Conservation (phyloP, 2,329 filamentous ascomycete species). For the Helotiales sp. region DNA sequence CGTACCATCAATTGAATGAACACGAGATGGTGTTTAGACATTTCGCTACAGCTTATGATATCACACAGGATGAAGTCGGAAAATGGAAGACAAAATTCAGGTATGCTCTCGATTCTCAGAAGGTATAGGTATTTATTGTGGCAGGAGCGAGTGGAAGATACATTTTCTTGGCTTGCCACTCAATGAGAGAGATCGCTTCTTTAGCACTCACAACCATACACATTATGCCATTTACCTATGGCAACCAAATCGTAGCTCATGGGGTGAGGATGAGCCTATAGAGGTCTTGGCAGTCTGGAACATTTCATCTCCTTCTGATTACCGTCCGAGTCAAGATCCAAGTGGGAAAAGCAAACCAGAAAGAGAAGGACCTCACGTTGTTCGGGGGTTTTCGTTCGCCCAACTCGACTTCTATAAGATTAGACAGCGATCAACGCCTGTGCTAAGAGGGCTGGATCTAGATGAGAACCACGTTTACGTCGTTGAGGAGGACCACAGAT, state of each 20-base stretch:
- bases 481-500: slow-evolving; percentile 55
- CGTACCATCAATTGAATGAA: slow-evolving; percentile 53
- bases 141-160: slow-evolving; percentile 55
- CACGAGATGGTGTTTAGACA: slow-evolving; percentile 54
- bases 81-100: slow-evolving; percentile 49
- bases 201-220: slow-evolving; percentile 56
- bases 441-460: slow-evolving; percentile 50
- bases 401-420: slow-evolving; percentile 54
- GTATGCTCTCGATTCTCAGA: slow-evolving; percentile 31
- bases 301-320: slow-evolving; percentile 49
- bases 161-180: slow-evolving; percentile 57
- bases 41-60: slow-evolving; percentile 59
- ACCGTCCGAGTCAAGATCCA: slow-evolving; percentile 52
- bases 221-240: slow-evolving; percentile 64
- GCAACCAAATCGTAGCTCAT: slow-evolving; percentile 57
- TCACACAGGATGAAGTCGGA: slow-evolving; percentile 32
- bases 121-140: not conserved
- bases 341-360: slow-evolving; percentile 39
- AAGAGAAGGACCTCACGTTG: slow-evolving; percentile 43
- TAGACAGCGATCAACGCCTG: slow-evolving; percentile 51
- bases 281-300: slow-evolving; percentile 62
- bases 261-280: slow-evolving; percentile 55
- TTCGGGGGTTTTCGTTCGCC: slow-evolving; percentile 49
- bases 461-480: slow-evolving; percentile 51
- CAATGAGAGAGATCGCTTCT: slow-evolving; percentile 59